A percentile compares a stretch with the other conserved stretches of the same genome.
Conservation (phyloP, 306 rosid genomes). For the Corylus heterophylla region DNA sequence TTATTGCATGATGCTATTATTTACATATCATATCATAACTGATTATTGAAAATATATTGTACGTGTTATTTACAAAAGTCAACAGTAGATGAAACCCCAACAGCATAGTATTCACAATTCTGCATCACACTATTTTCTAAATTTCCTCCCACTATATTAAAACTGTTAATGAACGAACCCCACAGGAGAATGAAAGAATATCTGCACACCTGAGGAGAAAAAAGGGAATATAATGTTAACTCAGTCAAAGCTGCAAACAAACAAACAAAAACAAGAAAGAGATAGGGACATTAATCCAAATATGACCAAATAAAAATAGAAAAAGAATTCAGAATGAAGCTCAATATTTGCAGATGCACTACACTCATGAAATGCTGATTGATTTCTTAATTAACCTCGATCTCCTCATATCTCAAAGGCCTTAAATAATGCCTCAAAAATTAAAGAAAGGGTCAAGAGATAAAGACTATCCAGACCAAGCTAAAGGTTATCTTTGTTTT, state of each 20-base stretch:
- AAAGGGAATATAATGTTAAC: background rate
- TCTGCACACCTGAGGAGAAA: constrained; percentile 51
- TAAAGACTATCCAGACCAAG: background rate
- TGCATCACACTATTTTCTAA: constrained; percentile 54
- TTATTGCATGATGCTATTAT: constrained; percentile 39
- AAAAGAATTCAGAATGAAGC: too few species aligned
- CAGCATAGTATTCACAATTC: constrained; percentile 43
- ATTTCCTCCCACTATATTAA: constrained; percentile 50
- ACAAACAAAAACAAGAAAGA: background rate
- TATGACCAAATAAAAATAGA: background rate
- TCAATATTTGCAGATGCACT: background rate
- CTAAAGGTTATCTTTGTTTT: too few species aligned
- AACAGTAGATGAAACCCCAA: constrained; percentile 43
- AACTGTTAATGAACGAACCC: constrained; percentile 48
- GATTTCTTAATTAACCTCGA: background rate
- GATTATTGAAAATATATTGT: constrained; percentile 47
- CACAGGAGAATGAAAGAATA: constrained; percentile 62
- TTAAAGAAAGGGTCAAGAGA: background rate
- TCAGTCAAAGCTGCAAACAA: background rate
- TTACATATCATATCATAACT: constrained; percentile 48
- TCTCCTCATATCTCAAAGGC: background rate
- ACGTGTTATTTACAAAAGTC: constrained; percentile 59
- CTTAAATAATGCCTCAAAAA: background rate
- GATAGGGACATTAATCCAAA: background rate
- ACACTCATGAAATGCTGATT: background rate